phyloP scores from a whole-genome alignment of 805 yeast species.

The Wickerhamiella allomyrinae region DNA sequence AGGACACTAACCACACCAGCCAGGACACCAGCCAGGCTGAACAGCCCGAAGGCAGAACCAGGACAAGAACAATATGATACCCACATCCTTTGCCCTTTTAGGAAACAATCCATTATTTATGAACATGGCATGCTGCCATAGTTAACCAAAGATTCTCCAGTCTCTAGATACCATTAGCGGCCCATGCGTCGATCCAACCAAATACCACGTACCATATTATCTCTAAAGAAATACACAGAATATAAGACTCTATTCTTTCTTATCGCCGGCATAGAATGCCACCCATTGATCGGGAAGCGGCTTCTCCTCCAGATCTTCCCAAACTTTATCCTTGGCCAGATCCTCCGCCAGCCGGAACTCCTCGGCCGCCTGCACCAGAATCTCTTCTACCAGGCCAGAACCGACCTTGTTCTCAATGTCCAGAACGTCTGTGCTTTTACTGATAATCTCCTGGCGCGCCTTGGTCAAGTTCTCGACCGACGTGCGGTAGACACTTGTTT shows the following conservation, averaged over 20 bases:
- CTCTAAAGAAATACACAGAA: neutral
- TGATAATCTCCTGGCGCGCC: constrained; percentile 53
- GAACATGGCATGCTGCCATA: no score
- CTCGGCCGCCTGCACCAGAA: constrained; percentile 68
- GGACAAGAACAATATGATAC: no score
- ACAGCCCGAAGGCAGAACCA: no score
- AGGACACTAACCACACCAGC: no score
- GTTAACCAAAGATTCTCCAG: no score
- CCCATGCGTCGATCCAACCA: no score
- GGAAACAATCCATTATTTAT: no score
- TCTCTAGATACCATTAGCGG: no score
- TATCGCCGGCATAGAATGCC: constrained; percentile 15
- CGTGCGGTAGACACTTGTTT: constrained; percentile 59
- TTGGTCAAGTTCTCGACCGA: constrained; percentile 59
- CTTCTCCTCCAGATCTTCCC: constrained; percentile 72
- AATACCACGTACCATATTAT: neutral
- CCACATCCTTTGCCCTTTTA: no score
- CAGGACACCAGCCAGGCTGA: no score
- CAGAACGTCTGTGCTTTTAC: constrained; percentile 43
- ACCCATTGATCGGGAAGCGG: constrained; percentile 72
- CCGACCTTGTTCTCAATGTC: constrained; percentile 64
- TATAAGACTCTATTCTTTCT: constrained; percentile 1
- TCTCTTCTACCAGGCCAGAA: constrained; percentile 72
- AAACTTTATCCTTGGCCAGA: constrained; percentile 53
- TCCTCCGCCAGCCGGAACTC: constrained; percentile 55